Evolutionary conservation across 78 protist species (phyloP).

Genomic region (Dictyostelium intermedium): DNA sequence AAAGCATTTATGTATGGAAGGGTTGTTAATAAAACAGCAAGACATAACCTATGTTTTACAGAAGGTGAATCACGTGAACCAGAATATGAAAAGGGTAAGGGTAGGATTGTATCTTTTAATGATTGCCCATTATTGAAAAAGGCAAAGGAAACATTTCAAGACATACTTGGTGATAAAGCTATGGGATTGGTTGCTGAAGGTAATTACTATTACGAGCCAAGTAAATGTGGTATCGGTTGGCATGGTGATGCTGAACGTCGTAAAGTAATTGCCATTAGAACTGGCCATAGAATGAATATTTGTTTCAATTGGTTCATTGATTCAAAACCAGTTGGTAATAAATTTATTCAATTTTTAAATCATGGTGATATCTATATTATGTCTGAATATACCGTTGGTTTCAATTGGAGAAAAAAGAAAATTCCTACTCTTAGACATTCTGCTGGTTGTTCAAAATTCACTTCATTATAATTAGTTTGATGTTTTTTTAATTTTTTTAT

Average conservation of each 20-base stretch:
- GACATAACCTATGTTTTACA: conserved; percentile 16
- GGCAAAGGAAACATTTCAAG: neutral
- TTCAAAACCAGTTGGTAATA: neutral
- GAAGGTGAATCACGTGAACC: neutral
- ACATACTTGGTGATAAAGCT: neutral
- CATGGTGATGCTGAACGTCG: conserved; percentile 31
- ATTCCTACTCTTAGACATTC: neutral
- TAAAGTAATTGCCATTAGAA: neutral
- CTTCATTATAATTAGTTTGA: neutral
- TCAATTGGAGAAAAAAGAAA: conserved; percentile 26
- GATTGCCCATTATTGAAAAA: neutral
- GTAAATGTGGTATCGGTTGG: conserved; percentile 6
- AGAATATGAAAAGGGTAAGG: conserved; percentile 17
- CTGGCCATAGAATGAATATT: neutral
- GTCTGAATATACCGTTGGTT: neutral
- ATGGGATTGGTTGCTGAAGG: neutral
- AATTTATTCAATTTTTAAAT: neutral
- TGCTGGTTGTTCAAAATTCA: conserved; percentile 7
- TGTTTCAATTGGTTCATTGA: conserved; percentile 14
- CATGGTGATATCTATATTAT: conserved; percentile 25
- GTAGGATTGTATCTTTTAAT: neutral
- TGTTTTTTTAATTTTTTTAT: neutral
- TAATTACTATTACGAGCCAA: neutral
- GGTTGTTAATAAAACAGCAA: conserved; percentile 5
- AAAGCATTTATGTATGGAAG: conserved; percentile 30